Conservation (phyloP, 139 green algal species). For the Choricystis sp. region DNA sequence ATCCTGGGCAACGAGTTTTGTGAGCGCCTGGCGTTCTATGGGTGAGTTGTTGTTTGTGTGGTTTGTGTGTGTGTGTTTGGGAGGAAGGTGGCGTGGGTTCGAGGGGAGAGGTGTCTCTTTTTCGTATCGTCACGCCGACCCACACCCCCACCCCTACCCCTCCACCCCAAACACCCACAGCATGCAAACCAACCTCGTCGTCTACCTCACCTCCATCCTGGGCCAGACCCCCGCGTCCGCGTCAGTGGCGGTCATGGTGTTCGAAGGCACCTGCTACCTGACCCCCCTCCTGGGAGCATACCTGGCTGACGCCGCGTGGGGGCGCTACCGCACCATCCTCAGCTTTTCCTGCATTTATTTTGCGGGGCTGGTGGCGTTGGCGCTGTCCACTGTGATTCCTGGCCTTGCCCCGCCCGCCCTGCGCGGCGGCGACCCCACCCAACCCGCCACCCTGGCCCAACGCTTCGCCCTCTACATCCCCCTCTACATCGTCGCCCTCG, state of each 20-base stretch:
- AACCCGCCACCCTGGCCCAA: conserved; percentile 26
- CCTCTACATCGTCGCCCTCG: conserved; percentile 76
- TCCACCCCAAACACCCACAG: conserved; percentile 10
- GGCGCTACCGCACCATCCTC: conserved; percentile 90
- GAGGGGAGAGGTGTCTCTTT: too few species aligned
- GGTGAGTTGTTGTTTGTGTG: too few species aligned
- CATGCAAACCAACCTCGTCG: conserved; percentile 79
- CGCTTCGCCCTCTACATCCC: conserved; percentile 36
- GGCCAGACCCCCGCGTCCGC: conserved; percentile 50
- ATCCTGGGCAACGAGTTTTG: conserved; percentile 87
- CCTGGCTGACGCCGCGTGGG: conserved; percentile 74
- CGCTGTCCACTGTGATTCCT: conserved; percentile 25
- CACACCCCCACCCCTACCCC: too few species aligned
- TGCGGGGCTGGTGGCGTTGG: conserved; percentile 54
- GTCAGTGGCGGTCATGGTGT: conserved; percentile 56
- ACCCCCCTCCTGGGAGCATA: conserved; percentile 83
- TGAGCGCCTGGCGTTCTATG: conserved; percentile 79
- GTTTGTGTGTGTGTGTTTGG: too few species aligned
- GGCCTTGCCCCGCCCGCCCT: conserved; percentile 36
- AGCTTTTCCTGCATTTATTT: conserved; percentile 86
- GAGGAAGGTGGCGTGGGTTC: too few species aligned
- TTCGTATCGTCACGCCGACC: too few species aligned
- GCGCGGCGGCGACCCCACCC: conserved; percentile 4
- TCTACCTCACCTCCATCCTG: conserved; percentile 72
- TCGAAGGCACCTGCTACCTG: conserved; percentile 83